phyloP scores from a whole-genome alignment of 768 basidiomycete genomes.

The Lentinula raphanica region DNA sequence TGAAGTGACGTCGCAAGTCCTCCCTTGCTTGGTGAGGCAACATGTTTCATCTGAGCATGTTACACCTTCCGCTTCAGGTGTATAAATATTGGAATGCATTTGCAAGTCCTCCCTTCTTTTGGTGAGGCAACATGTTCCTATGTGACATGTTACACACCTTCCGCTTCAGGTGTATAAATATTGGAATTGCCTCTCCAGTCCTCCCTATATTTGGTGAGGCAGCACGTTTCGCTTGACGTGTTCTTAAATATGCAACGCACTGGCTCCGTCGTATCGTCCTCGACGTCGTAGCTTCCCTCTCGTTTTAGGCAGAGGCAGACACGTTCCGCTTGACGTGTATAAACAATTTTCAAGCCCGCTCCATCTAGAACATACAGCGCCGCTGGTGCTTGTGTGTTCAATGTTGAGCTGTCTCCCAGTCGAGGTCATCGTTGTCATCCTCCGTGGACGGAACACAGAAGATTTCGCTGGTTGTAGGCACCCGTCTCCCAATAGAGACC shows the following conservation, averaged over 20 bases:
- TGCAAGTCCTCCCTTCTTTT: not conserved
- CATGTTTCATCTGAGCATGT: constrained; percentile 1
- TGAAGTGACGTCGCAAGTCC: not conserved
- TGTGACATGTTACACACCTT: constrained; percentile 1
- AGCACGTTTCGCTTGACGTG: constrained; percentile 4
- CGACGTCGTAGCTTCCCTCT: not conserved
- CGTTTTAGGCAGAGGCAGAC: not conserved
- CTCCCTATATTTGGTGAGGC: not conserved
- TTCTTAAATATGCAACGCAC: not conserved
- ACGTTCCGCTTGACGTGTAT: constrained; percentile 5
- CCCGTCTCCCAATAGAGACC: not conserved
- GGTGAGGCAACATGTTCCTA: not conserved
- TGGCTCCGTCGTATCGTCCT: not conserved
- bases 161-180: constrained; percentile 3
- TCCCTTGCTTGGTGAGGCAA: not conserved
- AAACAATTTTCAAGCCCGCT: not conserved
- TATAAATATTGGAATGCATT: not conserved
- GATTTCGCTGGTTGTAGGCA: not conserved
- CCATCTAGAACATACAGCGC: not conserved
- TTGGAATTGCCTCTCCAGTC: not conserved
- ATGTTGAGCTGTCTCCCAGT: constrained; percentile 2
- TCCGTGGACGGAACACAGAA: not conserved
- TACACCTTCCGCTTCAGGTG: constrained; percentile 6
- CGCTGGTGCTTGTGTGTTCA: not conserved
- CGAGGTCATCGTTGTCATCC: not conserved